Evolutionary conservation across 2,329 filamentous ascomycete genomes (phyloP).

Genomic region (Aspergillus japonicus): DNA sequence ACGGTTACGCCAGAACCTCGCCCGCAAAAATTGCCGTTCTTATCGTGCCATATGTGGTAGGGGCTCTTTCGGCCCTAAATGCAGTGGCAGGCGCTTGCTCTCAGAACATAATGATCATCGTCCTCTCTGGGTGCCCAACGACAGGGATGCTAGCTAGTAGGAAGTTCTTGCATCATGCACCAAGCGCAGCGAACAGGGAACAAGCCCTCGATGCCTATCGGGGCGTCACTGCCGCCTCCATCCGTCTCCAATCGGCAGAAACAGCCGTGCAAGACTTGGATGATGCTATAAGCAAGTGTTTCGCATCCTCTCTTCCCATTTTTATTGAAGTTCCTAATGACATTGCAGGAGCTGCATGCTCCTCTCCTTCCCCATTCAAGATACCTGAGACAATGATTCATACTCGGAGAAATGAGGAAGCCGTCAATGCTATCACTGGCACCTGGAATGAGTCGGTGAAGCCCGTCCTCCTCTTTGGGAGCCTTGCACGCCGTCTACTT

Average conservation of each 20-base stretch:
- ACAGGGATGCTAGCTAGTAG: not conserved
- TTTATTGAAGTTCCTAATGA: constrained; percentile 13
- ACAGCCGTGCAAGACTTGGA: constrained; percentile 7
- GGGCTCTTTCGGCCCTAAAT: constrained; percentile 13
- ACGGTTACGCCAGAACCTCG: constrained; percentile 15
- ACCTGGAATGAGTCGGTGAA: constrained; percentile 5
- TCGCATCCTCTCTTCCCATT: constrained; percentile 2
- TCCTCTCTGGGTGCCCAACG: constrained; percentile 10
- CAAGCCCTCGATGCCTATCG: constrained; percentile 6
- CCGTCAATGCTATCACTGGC: not conserved
- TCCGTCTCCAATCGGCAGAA: not conserved
- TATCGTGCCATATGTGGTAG: constrained; percentile 15
- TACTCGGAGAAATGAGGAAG: not conserved
- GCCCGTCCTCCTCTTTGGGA: constrained; percentile 9
- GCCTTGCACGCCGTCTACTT: not conserved
- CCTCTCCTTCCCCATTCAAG: not conserved
- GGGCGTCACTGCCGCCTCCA: constrained; percentile 9
- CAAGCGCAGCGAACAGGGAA: constrained; percentile 5
- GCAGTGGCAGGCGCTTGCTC: constrained; percentile 16
- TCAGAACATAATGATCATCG: constrained; percentile 9
- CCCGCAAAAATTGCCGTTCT: constrained; percentile 6
- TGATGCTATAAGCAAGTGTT: constrained; percentile 5
- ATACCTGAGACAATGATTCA: not conserved
- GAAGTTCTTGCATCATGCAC: constrained; percentile 10
- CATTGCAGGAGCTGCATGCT: not conserved